Percentiles rank a stretch among this genome's conserved stretches.
These are phyloP conservation scores for Fusarium transvaalense DNA, from an alignment of 2,329 filamentous ascomycete species.

Conservation along the genomic window DNA sequence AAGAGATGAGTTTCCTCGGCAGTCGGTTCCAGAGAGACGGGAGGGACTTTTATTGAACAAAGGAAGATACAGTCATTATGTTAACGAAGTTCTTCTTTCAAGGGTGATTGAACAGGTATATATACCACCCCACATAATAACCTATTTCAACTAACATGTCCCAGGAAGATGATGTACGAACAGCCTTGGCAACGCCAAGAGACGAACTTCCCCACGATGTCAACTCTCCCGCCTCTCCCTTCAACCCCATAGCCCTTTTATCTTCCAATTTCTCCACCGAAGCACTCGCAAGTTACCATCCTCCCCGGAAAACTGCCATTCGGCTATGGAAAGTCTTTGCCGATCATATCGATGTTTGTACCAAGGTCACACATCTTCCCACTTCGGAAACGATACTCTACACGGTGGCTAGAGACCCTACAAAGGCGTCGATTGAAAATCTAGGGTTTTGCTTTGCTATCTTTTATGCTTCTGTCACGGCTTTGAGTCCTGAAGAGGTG, in stretches of 20 bases:
- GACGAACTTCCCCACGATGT: slow-evolving; percentile 5
- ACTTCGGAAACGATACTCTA: slow-evolving; percentile 52
- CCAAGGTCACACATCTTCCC: slow-evolving; percentile 50
- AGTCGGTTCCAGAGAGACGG: neutral
- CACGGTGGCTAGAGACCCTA: slow-evolving; percentile 50
- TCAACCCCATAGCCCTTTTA: slow-evolving; percentile 53
- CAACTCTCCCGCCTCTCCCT: slow-evolving; percentile 40
- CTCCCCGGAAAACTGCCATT: slow-evolving; percentile 45
- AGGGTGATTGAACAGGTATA: slow-evolving; percentile 53
- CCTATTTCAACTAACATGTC: neutral
- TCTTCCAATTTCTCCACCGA: slow-evolving; percentile 42
- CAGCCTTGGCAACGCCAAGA: slow-evolving; percentile 39
- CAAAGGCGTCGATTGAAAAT: slow-evolving; percentile 42
- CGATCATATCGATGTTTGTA: slow-evolving; percentile 48
- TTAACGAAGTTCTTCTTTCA: slow-evolving; percentile 55
- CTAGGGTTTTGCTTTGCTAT: slow-evolving; percentile 61
- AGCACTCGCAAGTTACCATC: slow-evolving; percentile 41
- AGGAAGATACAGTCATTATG: slow-evolving; percentile 52
- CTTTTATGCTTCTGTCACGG: slow-evolving; percentile 62
- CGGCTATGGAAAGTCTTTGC: slow-evolving; percentile 51
- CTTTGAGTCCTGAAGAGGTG: slow-evolving; percentile 56
- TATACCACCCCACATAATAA: neutral
- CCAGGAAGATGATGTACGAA: slow-evolving; percentile 46
- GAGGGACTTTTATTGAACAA: slow-evolving; percentile 50
- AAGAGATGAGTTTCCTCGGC: neutral